phyloP scores from a whole-genome alignment of 768 basidiomycete species.

The Botryobasidium botryosum region DNA sequence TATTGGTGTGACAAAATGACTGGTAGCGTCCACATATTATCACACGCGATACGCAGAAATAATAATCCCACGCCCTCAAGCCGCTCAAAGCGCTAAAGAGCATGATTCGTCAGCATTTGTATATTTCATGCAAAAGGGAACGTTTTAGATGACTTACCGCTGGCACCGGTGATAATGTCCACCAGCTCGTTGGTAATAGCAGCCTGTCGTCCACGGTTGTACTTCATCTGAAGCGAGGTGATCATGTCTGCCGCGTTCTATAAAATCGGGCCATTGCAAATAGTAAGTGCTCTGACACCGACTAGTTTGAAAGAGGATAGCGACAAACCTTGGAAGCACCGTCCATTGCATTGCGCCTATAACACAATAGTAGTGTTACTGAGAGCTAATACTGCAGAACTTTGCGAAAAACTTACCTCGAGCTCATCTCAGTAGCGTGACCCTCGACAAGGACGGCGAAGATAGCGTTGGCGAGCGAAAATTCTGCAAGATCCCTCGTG shows the following conservation, averaged over 20 bases:
- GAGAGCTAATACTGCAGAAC: neutral
- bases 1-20: too few species aligned
- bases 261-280: neutral
- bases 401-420: conserved; percentile 38
- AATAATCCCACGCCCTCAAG: too few species aligned
- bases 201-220: conserved; percentile 97
- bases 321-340: conserved; percentile 63
- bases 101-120: too few species aligned
- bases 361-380: conserved; percentile 12
- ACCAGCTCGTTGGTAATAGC: conserved; percentile 93
- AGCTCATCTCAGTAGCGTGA: conserved; percentile 88
- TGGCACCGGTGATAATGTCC: conserved; percentile 80
- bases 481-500: conserved; percentile 85
- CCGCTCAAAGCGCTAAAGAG: too few species aligned
- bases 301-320: neutral
- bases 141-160: too few species aligned
- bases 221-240: conserved; percentile 68
- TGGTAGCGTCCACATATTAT: too few species aligned
- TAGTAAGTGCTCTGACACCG: neutral
- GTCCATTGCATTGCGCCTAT: conserved; percentile 96
- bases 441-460: conserved; percentile 87
- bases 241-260: conserved; percentile 92
- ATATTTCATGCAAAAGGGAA: too few species aligned
- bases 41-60: too few species aligned
- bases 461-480: conserved; percentile 91